Evolutionary conservation across 2,329 filamentous ascomycete genomes (phyloP).

Genomic region (Pseudogymnoascus sp.): DNA sequence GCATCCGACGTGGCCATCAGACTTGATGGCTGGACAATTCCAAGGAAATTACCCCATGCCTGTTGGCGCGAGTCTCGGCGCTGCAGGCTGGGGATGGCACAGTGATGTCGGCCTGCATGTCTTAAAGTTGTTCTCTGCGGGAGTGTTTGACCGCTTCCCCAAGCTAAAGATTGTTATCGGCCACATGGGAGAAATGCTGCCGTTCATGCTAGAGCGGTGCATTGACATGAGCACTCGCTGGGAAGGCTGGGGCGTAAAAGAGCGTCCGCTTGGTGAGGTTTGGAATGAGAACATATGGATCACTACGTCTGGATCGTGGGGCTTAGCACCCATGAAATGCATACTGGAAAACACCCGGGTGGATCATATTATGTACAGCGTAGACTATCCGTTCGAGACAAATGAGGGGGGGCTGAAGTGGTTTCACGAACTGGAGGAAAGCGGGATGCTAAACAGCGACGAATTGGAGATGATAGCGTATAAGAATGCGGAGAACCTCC

Average conservation of each 20-base stretch:
- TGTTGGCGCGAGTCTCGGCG: constrained; percentile 29
- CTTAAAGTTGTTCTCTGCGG: constrained; percentile 41
- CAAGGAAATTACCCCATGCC: constrained; percentile 22
- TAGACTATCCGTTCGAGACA: constrained; percentile 48
- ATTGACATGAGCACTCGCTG: constrained; percentile 20
- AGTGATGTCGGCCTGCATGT: constrained; percentile 39
- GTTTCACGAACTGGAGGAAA: constrained; percentile 41
- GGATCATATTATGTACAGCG: constrained; percentile 47
- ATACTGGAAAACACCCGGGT: constrained; percentile 35
- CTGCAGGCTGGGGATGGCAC: constrained; percentile 43
- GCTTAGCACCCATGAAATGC: constrained; percentile 39
- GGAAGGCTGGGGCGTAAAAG: neutral
- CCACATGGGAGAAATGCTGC: constrained; percentile 44
- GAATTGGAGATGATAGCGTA: constrained; percentile 43
- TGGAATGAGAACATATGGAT: constrained; percentile 50
- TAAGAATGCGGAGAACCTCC: constrained; percentile 43
- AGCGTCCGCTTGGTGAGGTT: constrained; percentile 37
- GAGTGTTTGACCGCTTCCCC: constrained; percentile 47
- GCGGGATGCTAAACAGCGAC: constrained; percentile 41
- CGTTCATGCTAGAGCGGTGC: constrained; percentile 45
- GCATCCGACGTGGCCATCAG: constrained; percentile 27
- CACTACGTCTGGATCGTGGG: constrained; percentile 46
- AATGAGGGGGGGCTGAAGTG: constrained; percentile 44
- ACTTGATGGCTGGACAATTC: constrained; percentile 21
- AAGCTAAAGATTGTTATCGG: constrained; percentile 45